Evolutionary conservation across 805 yeast species (phyloP), one percentile per base, ranked within the genome.

Genomic region (Saccharomycopsis guyanensis): DNA sequence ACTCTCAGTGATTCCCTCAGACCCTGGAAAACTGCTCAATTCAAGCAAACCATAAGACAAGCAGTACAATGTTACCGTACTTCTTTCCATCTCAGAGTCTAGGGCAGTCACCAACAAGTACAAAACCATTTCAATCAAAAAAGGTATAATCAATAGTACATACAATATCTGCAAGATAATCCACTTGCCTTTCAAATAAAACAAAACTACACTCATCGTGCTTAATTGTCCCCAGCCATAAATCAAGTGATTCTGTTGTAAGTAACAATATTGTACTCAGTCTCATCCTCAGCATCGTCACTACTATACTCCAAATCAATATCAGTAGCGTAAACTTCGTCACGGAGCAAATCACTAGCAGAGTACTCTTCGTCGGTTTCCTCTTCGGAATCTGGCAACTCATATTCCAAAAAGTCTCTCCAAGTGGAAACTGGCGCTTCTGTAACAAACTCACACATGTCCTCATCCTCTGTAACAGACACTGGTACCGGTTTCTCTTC

Each of bases 401-500:
- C 45, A 2, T 10, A 22, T 10, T 25, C 29, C 37, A 45, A 35
- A 32, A 46, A 25, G 29, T 50, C 55, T 18, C 42, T 18, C 37
- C 18, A 33, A 15, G 20, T 33, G 13, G 13, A 10, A 27, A 27
- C 32, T 33, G 40, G 40, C 20, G 32, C 43, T 12, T 43, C 52
- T 38, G 20, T 41, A 29, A 10, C 38, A 25, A 10, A 39, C 19
- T 37, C 40, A 34, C 47, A 34, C 40, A 45, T 46, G 39, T 59
- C 58, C 4, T 51, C 54, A 7, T 43, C 50, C 13, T 32, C 51
- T 18, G 42, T 43, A 12, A 33, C 44, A 37, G 24, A 38, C 29
- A 40, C 50, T 16, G 22, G 42, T 10, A 25, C 29, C 10, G 32
- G 38, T 41, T 42, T 40, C 40, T 45, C 49, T 15, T 55, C 61